phyloP scores from a whole-genome alignment of 169 alveolate genomes.

The Plasmodium vivax region DNA sequence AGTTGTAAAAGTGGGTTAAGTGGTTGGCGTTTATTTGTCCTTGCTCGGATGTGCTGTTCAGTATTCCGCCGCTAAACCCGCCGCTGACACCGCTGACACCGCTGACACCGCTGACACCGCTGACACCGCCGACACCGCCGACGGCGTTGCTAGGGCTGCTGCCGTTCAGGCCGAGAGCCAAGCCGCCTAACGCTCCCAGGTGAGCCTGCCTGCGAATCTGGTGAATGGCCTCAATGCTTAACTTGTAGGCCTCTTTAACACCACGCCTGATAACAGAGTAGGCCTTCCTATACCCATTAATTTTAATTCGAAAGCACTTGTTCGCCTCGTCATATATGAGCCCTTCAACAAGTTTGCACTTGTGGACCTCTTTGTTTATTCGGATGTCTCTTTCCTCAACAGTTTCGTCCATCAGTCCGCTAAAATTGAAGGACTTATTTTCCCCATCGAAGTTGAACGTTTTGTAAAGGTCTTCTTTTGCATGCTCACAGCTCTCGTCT shows the following conservation, averaged over 20 bases:
- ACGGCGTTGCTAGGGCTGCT: background rate
- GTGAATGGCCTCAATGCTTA: conserved; percentile 60
- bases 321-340: conserved; percentile 73
- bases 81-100: background rate
- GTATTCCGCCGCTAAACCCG: background rate
- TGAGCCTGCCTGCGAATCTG: conserved; percentile 45
- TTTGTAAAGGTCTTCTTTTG: conserved; percentile 40
- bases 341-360: conserved; percentile 73
- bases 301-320: conserved; percentile 67
- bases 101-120: background rate
- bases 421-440: conserved; percentile 10
- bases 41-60: conserved; percentile 19
- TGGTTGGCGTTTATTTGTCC: conserved; percentile 54
- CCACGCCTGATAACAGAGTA: conserved; percentile 75
- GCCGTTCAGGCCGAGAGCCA: background rate
- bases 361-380: conserved; percentile 70
- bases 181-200: background rate
- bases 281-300: conserved; percentile 72
- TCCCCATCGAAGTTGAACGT: conserved; percentile 11
- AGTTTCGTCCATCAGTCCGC: conserved; percentile 43
- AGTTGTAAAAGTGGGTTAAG: conserved; percentile 42
- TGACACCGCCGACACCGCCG: background rate
- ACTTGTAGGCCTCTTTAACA: conserved; percentile 74
- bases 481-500: conserved; percentile 21
- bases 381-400: conserved; percentile 68